A percentile compares a stretch with the other conserved stretches of the same genome.
These are phyloP conservation scores for Solanum chiquidenum DNA, from an alignment of 257 asterid species.

Conservation along the genomic window DNA sequence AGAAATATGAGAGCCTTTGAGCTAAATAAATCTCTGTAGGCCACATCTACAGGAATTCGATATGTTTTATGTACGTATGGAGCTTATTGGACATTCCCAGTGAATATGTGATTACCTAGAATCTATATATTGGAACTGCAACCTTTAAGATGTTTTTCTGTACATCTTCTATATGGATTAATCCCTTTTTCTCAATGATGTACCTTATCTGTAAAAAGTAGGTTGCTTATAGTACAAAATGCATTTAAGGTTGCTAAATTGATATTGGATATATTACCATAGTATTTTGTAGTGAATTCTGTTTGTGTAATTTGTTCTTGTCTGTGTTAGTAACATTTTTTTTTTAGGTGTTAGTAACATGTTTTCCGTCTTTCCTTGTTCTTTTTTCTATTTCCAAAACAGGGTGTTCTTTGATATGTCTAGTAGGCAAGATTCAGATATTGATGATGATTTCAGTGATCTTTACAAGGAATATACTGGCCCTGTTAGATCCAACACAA, in stretches of 20 bases:
- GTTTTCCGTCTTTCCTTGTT: neutral
- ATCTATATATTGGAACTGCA: neutral
- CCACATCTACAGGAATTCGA: neutral
- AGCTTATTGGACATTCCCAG: neutral
- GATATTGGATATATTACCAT: neutral
- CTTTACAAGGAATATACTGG: conserved; percentile 93
- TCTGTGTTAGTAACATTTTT: neutral
- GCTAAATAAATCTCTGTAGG: neutral
- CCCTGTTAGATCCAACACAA: conserved; percentile 44
- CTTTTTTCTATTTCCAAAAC: neutral
- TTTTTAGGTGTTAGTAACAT: neutral
- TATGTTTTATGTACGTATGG: neutral
- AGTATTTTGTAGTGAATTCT: neutral
- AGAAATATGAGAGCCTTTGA: neutral
- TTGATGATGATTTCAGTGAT: conserved; percentile 85
- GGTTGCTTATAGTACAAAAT: neutral
- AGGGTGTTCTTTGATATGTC: conserved; percentile 36
- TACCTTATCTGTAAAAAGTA: neutral
- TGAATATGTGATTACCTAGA: neutral
- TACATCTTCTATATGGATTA: neutral
- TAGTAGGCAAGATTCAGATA: conserved; percentile 54
- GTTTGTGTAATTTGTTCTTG: neutral
- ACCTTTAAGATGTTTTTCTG: neutral
- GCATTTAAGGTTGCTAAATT: neutral
- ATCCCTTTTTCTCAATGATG: neutral